Evolutionary conservation across 345 rosid genomes (phyloP), one percentile per base, ranked within the genome.

Genomic region (Euphorbia peplus): DNA sequence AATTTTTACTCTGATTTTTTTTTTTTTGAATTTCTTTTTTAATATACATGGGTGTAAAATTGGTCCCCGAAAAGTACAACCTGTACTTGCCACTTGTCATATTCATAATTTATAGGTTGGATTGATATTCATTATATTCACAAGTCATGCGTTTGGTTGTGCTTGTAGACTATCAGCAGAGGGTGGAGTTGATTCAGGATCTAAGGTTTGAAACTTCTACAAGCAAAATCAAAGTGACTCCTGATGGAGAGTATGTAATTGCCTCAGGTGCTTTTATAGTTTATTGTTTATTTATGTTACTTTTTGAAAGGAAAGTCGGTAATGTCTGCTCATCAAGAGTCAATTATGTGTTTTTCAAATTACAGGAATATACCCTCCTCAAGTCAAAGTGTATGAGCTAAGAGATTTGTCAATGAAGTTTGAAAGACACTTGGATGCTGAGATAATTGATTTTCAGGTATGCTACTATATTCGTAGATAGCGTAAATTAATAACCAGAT

Each of bases 401-500:
- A 80, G 86, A 53, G 81, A 95, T 67, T 83, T 85, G 15, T 79
- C 91, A 1, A 48, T 95, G 89, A 95, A 95, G 84, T 95, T 95
- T 76, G 97, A 91, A 78, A 87, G 96, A 64, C 97, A 89, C 77
- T 75, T 93, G 42, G 95, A 75, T 35, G 85, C 96, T 0, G 95
- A 95, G 85, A 95, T 95, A n/a, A 70, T 91, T 64, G 87, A 95
- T 83, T 95, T 91, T 64, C 81, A 95, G 95, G 97, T 89, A 74
- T 57, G 57, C 64, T 64, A 8, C 6, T 8, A 16, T 14, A 60
- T 35, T 60, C 64, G 28, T 37, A 28, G 48, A 60, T 42, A 24
- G 19, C 24, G 3, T 62, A 42, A 22, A 21, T 41, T 18, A 42
- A 1, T 10, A 5, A 61, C 10, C 24, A 19, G 48, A 35, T 60